phyloP scores from a whole-genome alignment of 345 rosid species.

The Psidium friedrichsthalianum region DNA sequence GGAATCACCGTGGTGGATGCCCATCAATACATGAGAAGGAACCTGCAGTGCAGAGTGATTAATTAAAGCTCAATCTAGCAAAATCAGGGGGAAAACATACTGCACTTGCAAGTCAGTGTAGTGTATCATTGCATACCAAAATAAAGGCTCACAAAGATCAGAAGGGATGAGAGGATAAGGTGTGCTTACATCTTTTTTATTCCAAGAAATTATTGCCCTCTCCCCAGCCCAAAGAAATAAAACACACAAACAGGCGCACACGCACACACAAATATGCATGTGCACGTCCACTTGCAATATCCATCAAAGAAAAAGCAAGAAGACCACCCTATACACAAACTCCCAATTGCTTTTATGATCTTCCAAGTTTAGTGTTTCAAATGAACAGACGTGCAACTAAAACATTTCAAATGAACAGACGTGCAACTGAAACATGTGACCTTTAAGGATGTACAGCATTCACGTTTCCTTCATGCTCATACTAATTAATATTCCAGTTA shows the following conservation, averaged over 20 bases:
- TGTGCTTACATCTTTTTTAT: background rate
- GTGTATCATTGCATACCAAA: background rate
- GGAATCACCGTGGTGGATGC: constrained; percentile 51
- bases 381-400: background rate
- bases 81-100: background rate
- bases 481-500: background rate
- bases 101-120: background rate
- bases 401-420: background rate
- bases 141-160: background rate
- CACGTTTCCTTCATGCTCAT: background rate
- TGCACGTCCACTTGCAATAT: background rate
- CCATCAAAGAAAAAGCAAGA: background rate
- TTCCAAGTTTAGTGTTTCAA: background rate
- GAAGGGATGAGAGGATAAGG: background rate
- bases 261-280: rapidly evolving
- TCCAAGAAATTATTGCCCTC: background rate
- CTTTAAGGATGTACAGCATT: background rate
- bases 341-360: background rate
- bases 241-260: background rate
- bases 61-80: background rate
- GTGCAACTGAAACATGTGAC: background rate
- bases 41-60: constrained; percentile 26
- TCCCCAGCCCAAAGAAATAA: background rate
- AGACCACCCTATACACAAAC: background rate
- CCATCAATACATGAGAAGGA: constrained; percentile 84